Evolutionary conservation across 768 basidiomycete species (phyloP).

Genomic region (Russula earlei): DNA sequence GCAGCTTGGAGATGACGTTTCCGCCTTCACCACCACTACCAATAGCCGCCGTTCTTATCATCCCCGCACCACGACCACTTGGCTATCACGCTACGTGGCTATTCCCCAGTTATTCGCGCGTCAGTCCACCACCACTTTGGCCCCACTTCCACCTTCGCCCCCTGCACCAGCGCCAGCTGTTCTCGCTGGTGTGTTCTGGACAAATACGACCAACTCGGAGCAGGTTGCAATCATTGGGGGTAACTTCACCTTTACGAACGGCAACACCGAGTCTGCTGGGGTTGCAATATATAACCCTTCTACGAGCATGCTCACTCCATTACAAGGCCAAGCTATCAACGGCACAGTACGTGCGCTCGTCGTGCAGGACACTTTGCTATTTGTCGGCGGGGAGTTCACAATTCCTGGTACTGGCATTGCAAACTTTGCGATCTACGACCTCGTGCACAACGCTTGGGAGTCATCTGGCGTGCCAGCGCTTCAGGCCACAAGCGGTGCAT

Average conservation of each 20-base stretch:
- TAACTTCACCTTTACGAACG: conserved; percentile 62
- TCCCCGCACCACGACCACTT: conserved; percentile 31
- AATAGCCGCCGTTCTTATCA: conserved; percentile 33
- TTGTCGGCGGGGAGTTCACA: conserved; percentile 79
- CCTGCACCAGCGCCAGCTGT: conserved; percentile 68
- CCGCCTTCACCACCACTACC: conserved; percentile 26
- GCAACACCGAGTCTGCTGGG: conserved; percentile 35
- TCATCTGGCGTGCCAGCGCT: conserved; percentile 49
- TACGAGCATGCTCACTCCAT: conserved; percentile 38
- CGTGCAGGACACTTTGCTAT: conserved; percentile 61
- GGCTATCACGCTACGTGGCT: conserved; percentile 39
- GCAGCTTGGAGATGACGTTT: conserved; percentile 38
- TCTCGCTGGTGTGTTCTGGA: conserved; percentile 84
- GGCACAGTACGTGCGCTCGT: conserved; percentile 73
- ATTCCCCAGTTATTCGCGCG: conserved; percentile 40
- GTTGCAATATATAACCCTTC: conserved; percentile 64
- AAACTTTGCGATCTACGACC: conserved; percentile 76
- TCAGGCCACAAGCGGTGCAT: conserved; percentile 41
- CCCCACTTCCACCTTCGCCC: conserved; percentile 46
- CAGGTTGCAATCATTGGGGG: conserved; percentile 80
- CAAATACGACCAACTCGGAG: conserved; percentile 55
- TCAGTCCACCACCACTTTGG: conserved; percentile 38
- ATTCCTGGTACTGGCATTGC: conserved; percentile 45
- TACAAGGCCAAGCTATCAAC: conserved; percentile 53
- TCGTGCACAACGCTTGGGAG: conserved; percentile 55